Conservation (phyloP, 2,329 filamentous ascomycete species). For the Thermomyces lanuginosus region DNA sequence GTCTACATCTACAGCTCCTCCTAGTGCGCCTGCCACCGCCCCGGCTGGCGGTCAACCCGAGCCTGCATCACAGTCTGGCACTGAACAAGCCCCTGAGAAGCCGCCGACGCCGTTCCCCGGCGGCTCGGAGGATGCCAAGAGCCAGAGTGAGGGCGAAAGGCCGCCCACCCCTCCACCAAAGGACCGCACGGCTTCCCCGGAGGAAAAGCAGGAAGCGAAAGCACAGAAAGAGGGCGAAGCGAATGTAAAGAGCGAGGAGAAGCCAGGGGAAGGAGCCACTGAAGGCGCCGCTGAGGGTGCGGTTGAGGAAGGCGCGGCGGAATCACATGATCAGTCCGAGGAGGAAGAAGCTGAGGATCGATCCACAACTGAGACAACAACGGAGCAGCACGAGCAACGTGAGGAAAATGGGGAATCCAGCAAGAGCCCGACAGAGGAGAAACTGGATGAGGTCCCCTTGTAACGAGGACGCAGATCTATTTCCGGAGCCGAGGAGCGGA, state of each 20-base stretch:
- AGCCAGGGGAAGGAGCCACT: no score
- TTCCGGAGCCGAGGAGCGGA: no score
- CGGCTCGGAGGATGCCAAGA: constrained; percentile 6
- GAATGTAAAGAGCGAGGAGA: no score
- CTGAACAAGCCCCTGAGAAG: constrained; percentile 6
- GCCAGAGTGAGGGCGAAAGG: constrained; percentile 4
- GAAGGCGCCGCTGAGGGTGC: no score
- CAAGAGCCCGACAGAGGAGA: constrained; percentile 4
- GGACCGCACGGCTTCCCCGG: constrained; percentile 3
- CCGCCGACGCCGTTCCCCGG: constrained; percentile 13
- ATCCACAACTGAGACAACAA: constrained; percentile 1
- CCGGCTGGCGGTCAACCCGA: constrained; percentile 10
- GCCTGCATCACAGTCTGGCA: constrained; percentile 9
- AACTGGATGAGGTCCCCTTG: background rate
- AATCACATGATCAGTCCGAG: constrained; percentile 2
- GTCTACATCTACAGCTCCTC: constrained; percentile 15
- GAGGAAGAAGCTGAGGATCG: constrained; percentile 9
- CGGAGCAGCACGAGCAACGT: constrained; percentile 4
- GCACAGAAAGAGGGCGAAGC: constrained; percentile 5
- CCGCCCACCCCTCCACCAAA: constrained; percentile 10
- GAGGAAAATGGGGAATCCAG: constrained; percentile 6
- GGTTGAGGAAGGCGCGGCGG: no score
- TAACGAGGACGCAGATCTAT: constrained; percentile 6
- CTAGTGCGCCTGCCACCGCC: constrained; percentile 10
- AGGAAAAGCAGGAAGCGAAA: constrained; percentile 4